phyloP scores from a whole-genome alignment of 2,329 filamentous ascomycete genomes.

The Hypoxylon sp. region DNA sequence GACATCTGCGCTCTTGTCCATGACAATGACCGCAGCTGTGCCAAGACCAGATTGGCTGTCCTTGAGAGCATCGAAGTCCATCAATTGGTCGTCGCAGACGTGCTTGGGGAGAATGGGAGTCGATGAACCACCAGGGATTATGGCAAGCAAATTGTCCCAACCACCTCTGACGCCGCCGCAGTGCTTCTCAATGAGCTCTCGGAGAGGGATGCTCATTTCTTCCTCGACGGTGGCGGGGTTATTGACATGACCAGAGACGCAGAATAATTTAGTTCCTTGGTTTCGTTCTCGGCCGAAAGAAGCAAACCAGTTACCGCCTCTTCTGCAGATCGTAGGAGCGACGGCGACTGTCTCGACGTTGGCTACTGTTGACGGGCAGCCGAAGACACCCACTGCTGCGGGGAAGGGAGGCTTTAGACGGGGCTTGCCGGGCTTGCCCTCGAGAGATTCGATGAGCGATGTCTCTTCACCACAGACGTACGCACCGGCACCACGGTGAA shows the following conservation, averaged over 20 bases:
- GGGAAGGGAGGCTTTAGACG: slow-evolving; percentile 99
- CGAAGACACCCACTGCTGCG: slow-evolving; percentile 95
- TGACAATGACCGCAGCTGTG: slow-evolving; percentile 97
- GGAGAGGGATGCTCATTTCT: slow-evolving; percentile 98
- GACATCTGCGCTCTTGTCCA: slow-evolving; percentile 98
- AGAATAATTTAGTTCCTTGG: slow-evolving; percentile 96
- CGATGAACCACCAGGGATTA: slow-evolving; percentile 96
- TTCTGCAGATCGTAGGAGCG: slow-evolving; percentile 92
- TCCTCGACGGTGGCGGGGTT: slow-evolving; percentile 98
- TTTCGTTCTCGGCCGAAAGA: slow-evolving; percentile 95
- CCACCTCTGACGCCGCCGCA: slow-evolving; percentile 96
- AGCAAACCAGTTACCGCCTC: slow-evolving; percentile 93
- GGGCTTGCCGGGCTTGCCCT: slow-evolving; percentile 98
- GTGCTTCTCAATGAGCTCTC: slow-evolving; percentile 97
- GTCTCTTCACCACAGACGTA: slow-evolving; percentile 99
- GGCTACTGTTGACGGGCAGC: slow-evolving; percentile 96
- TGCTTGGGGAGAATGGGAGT: slow-evolving; percentile 93
- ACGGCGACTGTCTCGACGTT: slow-evolving; percentile 98
- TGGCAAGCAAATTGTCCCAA: slow-evolving; percentile 95
- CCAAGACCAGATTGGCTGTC: slow-evolving; percentile 97
- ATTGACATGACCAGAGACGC: slow-evolving; percentile 98
- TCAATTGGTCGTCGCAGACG: slow-evolving; percentile 93
- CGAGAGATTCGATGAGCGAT: slow-evolving; percentile 95
- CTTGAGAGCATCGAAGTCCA: slow-evolving; percentile 99
- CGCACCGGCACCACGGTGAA: slow-evolving; percentile 96